phyloP scores from a whole-genome alignment of 2,329 filamentous ascomycete genomes.

The Pseudogymnoascus sp. region DNA sequence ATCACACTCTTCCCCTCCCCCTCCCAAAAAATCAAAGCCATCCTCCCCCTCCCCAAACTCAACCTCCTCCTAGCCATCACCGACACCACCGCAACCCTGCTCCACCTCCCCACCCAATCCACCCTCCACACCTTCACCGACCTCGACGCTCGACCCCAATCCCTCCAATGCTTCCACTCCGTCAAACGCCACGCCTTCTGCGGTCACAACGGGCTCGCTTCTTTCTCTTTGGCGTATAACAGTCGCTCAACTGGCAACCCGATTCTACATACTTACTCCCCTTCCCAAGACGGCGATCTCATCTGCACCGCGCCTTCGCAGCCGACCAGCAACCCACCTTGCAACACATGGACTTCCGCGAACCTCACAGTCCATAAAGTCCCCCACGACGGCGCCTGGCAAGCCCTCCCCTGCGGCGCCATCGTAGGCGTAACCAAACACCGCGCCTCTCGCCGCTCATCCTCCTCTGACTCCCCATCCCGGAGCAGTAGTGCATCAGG shows the following conservation, averaged over 20 bases:
- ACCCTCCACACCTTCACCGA: conserved; percentile 57
- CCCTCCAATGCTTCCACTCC: conserved; percentile 54
- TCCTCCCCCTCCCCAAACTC: conserved; percentile 52
- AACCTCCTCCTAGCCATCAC: conserved; percentile 55
- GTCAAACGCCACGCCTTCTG: conserved; percentile 45
- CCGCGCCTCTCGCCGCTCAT: conserved; percentile 27
- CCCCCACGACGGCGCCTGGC: conserved; percentile 59
- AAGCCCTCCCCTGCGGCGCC: conserved; percentile 51
- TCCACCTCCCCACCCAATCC: conserved; percentile 50
- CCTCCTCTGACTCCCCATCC: conserved; percentile 14
- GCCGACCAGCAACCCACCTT: conserved; percentile 35
- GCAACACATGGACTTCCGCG: conserved; percentile 45
- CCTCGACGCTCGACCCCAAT: conserved; percentile 49
- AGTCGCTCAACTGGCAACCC: conserved; percentile 48
- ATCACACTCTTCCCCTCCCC: conserved; percentile 25
- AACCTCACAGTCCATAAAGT: conserved; percentile 47
- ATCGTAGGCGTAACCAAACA: conserved; percentile 54
- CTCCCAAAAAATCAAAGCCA: conserved; percentile 43
- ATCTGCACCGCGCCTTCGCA: conserved; percentile 49
- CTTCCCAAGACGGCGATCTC: conserved; percentile 44
- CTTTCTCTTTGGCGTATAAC: conserved; percentile 58
- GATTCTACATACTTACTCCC: conserved; percentile 57
- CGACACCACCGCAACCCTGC: conserved; percentile 48
- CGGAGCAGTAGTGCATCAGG: neutral
- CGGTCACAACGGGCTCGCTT: conserved; percentile 49